phyloP scores from a whole-genome alignment of 1,139 yeast species.

The Sugiyamaella sp. region DNA sequence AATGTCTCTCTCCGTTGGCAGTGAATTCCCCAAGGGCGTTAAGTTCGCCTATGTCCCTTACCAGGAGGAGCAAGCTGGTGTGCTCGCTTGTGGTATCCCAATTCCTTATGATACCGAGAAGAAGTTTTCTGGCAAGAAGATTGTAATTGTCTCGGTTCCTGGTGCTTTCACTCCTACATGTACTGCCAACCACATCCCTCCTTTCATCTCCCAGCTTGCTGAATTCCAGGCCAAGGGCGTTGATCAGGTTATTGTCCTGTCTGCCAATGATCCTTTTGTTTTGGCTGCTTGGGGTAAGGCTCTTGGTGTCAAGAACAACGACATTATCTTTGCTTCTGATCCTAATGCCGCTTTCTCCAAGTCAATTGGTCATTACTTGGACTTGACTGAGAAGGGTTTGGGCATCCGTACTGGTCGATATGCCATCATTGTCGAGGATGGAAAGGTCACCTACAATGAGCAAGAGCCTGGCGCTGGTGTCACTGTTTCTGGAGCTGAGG shows the following conservation, averaged over 20 bases:
- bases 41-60: slow-evolving; percentile 62
- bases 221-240: slow-evolving; percentile 71
- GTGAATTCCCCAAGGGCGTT: slow-evolving; percentile 56
- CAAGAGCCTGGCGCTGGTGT: slow-evolving; percentile 65
- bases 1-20: slow-evolving; percentile 29
- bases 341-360: slow-evolving; percentile 64
- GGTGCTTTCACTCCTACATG: slow-evolving; percentile 95
- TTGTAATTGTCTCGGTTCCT: slow-evolving; percentile 79
- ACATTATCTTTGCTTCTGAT: slow-evolving; percentile 71
- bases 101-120: slow-evolving; percentile 52
- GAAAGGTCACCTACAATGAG: slow-evolving; percentile 64
- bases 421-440: slow-evolving; percentile 69
- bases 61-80: slow-evolving; percentile 47
- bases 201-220: slow-evolving; percentile 55
- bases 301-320: slow-evolving; percentile 53
- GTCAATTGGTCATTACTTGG: slow-evolving; percentile 62
- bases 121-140: slow-evolving; percentile 54
- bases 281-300: slow-evolving; percentile 79
- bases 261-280: slow-evolving; percentile 86
- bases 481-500: slow-evolving; percentile 64
- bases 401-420: slow-evolving; percentile 73
- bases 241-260: slow-evolving; percentile 67
- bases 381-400: slow-evolving; percentile 58
- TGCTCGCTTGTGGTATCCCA: slow-evolving; percentile 60
- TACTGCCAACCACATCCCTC: slow-evolving; percentile 80